Conservation (phyloP, 164 flowering plant species). For the Sextonia rubra region DNA sequence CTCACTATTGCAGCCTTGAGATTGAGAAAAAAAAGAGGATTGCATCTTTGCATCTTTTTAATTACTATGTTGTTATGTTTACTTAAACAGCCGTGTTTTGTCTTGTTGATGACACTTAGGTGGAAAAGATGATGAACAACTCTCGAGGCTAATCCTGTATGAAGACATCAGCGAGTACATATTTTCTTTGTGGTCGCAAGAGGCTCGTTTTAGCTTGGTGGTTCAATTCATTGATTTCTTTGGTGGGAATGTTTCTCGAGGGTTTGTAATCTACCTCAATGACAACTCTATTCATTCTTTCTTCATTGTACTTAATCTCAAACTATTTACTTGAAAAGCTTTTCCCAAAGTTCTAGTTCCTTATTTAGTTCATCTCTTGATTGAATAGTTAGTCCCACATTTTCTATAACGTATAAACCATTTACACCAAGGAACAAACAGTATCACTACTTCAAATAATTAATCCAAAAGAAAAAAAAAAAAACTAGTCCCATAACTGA, state of each 20-base stretch:
- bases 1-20: not conserved
- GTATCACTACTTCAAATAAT: no score
- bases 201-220: slow-evolving; percentile 67
- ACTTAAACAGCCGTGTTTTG: slow-evolving; percentile 22
- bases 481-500: no score
- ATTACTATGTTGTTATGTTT: not conserved
- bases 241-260: slow-evolving; percentile 62
- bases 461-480: no score
- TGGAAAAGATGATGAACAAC: slow-evolving; percentile 58
- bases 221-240: slow-evolving; percentile 78
- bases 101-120: slow-evolving; percentile 25
- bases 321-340: no score
- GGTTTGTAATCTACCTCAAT: slow-evolving; percentile 38
- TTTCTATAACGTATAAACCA: no score
- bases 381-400: no score
- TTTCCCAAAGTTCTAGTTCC: no score
- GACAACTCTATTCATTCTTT: not conserved
- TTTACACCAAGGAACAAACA: no score
- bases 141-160: slow-evolving; percentile 55
- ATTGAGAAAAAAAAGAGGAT: not conserved
- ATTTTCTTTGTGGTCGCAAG: slow-evolving; percentile 64
- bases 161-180: slow-evolving; percentile 86
- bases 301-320: no score
- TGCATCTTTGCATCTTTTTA: no score
- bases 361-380: no score